Base-by-base conservation (phyloP, 345 rosid species). In the Brassica juncea region DNA sequence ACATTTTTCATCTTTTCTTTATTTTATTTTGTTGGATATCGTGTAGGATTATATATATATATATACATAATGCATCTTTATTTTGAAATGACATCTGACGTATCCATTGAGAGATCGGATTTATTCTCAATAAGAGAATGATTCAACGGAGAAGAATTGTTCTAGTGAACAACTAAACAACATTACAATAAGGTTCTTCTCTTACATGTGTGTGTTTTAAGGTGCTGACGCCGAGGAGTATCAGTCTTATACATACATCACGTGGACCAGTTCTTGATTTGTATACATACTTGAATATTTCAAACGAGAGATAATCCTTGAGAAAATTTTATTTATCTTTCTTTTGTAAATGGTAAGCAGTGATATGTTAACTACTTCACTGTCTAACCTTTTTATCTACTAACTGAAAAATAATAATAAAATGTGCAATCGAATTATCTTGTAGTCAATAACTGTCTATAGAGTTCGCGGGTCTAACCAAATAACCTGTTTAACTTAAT, bases 221-320 rank as follows among this genome's bases (percentile, higher is more conserved):
- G 25, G 9, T 6, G 23, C 35, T n/a, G 31, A 5, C 55, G 21
- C 5, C 6, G 27, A 61, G 1, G 68, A 12, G 52, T 21, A 30
- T 21, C 69, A 69, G 54, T 23, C 75, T 44, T 44, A 19, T 32
- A 23, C 25, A 54, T 23, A 2, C 25, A 70, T 64, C 32, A 47
- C 19, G 52, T 5, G 63, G 70, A 70, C 64, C 25, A 34, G 16
- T 77, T 70, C 70, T 15, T 70, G 0, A 27, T 16, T 54, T 27
- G 10, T 12, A 16, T 31, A 4, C 27, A 64, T 34, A 3, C 49
- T 71, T 71, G 76, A 77, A 52, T 77, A 31, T 35, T 77, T 71
- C 72, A 54, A 77, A 39, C 72, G 28, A 52, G 16, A 70, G 30
- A 70, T 47, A 60, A 12, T 47, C 16, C 8, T 52, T n/a, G 4